Percentiles rank a stretch among this genome's conserved stretches.
Evolutionary conservation across 2,329 filamentous ascomycete species (phyloP).

Genomic region (Aschersonia sp.): DNA sequence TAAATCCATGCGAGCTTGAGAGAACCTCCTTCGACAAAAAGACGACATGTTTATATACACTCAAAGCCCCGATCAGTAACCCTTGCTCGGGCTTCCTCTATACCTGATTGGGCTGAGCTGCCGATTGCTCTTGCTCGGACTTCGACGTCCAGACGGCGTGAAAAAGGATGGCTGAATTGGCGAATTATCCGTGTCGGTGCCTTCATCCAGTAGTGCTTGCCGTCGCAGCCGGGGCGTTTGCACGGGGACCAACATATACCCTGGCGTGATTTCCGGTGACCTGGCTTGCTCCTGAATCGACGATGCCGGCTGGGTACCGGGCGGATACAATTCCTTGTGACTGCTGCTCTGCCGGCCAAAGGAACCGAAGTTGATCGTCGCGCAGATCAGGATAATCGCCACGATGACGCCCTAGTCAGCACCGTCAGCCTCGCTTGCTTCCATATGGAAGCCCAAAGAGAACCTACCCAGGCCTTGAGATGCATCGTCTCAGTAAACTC

Average conservation of each 20-base stretch:
- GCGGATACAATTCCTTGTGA: constrained; percentile 1
- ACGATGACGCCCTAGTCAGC: constrained; percentile 32
- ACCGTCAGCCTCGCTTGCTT: background rate
- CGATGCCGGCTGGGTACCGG: constrained; percentile 5
- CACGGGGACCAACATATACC: constrained; percentile 35
- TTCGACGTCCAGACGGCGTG: constrained; percentile 31
- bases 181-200: constrained; percentile 36
- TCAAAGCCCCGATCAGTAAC: constrained; percentile 4
- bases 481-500: constrained; percentile 84
- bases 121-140: constrained; percentile 34
- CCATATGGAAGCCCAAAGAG: background rate
- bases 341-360: constrained; percentile 14
- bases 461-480: constrained; percentile 53
- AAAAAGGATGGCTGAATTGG: constrained; percentile 27
- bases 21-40: background rate
- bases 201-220: constrained; percentile 27
- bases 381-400: constrained; percentile 29
- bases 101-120: constrained; percentile 33
- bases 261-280: constrained; percentile 19
- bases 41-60: background rate
- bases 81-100: constrained; percentile 22
- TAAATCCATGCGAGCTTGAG: background rate
- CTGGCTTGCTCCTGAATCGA: constrained; percentile 9
- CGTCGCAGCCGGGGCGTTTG: constrained; percentile 31
- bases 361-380: constrained; percentile 36